Conservation (phyloP, 2,329 filamentous ascomycete genomes). For the Fusarium begoniae region DNA sequence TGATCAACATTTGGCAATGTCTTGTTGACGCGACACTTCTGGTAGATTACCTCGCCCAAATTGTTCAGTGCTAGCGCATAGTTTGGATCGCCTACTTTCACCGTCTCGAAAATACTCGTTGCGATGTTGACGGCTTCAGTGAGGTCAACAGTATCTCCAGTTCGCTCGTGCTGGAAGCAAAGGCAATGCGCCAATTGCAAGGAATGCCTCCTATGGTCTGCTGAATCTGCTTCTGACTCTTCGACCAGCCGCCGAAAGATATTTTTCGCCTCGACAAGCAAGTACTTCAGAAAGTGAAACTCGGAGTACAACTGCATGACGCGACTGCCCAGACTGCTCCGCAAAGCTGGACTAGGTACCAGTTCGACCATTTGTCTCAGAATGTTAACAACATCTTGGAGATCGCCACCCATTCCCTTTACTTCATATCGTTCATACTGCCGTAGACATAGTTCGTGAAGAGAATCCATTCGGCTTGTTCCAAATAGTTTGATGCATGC, state of each 20-base stretch:
- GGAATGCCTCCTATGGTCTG: fast-evolving
- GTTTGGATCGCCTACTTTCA: fast-evolving
- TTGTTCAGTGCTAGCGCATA: fast-evolving
- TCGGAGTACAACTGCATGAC: not conserved
- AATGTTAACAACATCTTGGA: not conserved
- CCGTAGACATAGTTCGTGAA: not conserved
- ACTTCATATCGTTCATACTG: not conserved
- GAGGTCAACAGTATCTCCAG: not conserved
- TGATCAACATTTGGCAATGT: fast-evolving
- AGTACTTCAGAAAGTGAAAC: not conserved
- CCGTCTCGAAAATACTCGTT: not conserved
- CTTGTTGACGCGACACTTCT: not conserved
- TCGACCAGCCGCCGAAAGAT: not conserved
- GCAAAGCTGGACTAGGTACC: not conserved
- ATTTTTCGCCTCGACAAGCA: no score
- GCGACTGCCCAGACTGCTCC: not conserved
- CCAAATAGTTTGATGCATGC: not conserved
- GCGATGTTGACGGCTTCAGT: not conserved
- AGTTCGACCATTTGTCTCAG: not conserved
- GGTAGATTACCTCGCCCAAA: fast-evolving
- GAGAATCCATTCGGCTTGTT: not conserved
- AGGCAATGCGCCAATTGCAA: not conserved
- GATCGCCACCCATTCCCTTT: not conserved
- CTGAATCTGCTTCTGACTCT: fast-evolving
- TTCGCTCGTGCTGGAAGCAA: not conserved